Evolutionary conservation across 352 stramenopile genomes (phyloP), one percentile per base, ranked within the genome.

Genomic region (Phytophthora cajani): DNA sequence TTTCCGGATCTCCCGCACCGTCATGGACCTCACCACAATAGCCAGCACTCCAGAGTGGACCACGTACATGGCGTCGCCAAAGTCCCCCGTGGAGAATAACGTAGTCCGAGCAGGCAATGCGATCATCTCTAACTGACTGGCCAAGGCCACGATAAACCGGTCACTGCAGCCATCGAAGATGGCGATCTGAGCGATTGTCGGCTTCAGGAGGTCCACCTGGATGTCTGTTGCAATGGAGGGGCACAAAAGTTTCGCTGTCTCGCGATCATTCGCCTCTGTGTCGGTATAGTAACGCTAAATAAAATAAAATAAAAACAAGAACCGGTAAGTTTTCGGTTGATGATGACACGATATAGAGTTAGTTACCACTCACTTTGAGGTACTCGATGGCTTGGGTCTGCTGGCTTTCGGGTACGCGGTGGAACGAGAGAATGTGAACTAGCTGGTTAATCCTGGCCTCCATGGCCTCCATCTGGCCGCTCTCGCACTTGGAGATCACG

Each of bases 401-500:
- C 1, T 92, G 72, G 3, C 64, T 59, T 23, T 87, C 76, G 0
- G 80, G 83, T 1, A 94, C 84, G 8, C 61, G 74, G 51, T 94
- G 84, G 27, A 92, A 94, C 0, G 72, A 87, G 0, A 92, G 68
- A 14, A 91, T 56, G 44, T 92, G 85, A 30, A 88, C 83, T 0
- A 94, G 77, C 33, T 94, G 87, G 27, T 92, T 89, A 49, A 91
- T 89, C 6, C 80, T 70, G 4, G 84, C 84, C 27, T 91, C 83
- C 3, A 82, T 78, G 0, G 79, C 71, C 58, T 94, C 87, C 0
- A 71, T 73, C 12, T 84, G 77, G 0, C 86, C 82, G 19, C 84
- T 89, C 72, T 92, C 75, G 47, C 87, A 91, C 62, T 91, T 91
- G 36, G 87, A 94, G 42, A 92, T 82, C 52, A 91, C 86, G 58